These are phyloP conservation scores for Colletotrichum destructivum DNA, from an alignment of 2,329 filamentous ascomycete species.

Conservation along the genomic window DNA sequence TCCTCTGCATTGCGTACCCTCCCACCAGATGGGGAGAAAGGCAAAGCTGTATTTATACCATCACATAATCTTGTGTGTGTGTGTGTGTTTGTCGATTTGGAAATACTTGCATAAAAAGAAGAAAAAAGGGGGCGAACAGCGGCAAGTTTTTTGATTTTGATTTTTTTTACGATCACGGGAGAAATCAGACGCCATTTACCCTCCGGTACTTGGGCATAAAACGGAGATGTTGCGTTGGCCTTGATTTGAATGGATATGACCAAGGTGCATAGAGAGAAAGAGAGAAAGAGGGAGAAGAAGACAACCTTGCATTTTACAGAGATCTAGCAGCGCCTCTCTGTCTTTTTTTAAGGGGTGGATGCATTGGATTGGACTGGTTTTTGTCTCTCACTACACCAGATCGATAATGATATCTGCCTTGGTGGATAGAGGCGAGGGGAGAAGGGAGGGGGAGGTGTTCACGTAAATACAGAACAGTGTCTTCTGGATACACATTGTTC, in stretches of 20 bases:
- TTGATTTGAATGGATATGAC: slow-evolving; percentile 6
- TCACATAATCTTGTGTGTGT: slow-evolving; percentile 26
- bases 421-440: no score
- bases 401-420: no score
- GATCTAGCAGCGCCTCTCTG: no score
- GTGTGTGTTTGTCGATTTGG: slow-evolving; percentile 19
- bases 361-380: no score
- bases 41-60: slow-evolving; percentile 36
- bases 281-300: no score
- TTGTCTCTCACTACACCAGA: no score
- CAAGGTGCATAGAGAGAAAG: neutral
- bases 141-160: neutral
- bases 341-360: no score
- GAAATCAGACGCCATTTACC: neutral
- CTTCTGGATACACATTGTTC: no score
- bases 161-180: neutral
- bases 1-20: neutral
- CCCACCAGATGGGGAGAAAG: neutral
- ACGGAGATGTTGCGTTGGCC: neutral
- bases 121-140: slow-evolving; percentile 8
- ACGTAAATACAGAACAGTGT: no score
- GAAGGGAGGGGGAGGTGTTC: no score
- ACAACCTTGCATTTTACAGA: no score
- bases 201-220: neutral
- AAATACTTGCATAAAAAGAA: slow-evolving; percentile 12